Evolutionary conservation across 2,329 filamentous ascomycete species (phyloP).

Genomic region (Zarea fungicola): DNA sequence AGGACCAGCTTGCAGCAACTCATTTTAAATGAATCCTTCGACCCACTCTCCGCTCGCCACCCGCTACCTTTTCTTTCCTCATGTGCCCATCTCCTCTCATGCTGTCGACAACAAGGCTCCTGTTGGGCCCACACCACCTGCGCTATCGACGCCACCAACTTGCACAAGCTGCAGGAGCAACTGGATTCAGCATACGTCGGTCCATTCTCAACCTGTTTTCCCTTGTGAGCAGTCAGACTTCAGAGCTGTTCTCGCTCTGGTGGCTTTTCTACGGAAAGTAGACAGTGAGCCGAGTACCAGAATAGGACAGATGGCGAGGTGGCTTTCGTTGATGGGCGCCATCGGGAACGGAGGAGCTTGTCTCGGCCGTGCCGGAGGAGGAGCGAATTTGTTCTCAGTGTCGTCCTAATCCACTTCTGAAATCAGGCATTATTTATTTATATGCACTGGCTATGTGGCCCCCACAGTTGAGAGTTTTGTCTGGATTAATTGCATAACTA

Average conservation of each 20-base stretch:
- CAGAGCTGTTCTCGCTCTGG: background rate
- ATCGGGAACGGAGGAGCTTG: too few species aligned
- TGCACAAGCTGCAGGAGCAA: background rate
- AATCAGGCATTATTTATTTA: too few species aligned
- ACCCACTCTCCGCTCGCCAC: background rate
- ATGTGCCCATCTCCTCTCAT: background rate
- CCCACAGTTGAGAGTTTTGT: too few species aligned
- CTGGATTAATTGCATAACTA: too few species aligned
- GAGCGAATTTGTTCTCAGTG: too few species aligned
- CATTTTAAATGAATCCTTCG: too few species aligned
- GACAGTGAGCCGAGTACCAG: background rate
- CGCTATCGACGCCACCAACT: conserved; percentile 9
- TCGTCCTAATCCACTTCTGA: too few species aligned
- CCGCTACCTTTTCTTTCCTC: background rate
- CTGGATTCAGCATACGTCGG: background rate
- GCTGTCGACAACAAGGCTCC: background rate
- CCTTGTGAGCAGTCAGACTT: background rate
- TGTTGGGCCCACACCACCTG: background rate
- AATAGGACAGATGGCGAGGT: background rate
- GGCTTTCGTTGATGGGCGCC: too few species aligned
- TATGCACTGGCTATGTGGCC: too few species aligned
- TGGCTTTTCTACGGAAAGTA: background rate
- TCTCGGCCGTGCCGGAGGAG: too few species aligned
- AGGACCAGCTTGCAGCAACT: too few species aligned
- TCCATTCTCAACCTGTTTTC: background rate